Evolutionary conservation across 192 early-diverging fungal genomes (phyloP), one percentile per base, ranked within the genome.

Genomic region (Powellomyces hirtus): DNA sequence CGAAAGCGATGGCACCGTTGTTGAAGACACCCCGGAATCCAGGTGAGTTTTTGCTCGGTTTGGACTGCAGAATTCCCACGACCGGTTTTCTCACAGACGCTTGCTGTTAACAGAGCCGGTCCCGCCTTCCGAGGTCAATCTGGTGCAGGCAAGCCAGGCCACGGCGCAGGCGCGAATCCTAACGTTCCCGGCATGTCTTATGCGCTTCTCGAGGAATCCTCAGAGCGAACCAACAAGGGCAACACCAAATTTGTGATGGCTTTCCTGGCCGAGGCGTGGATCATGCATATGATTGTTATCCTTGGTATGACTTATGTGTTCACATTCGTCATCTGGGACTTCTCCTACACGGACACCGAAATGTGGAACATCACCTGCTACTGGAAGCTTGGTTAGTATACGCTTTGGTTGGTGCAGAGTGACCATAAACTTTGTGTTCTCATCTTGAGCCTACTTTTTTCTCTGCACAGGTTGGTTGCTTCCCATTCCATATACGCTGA

Each of bases 401-500:
- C n/a, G n/a, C n/a, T n/a, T n/a, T n/a, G n/a, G n/a, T n/a, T n/a
- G n/a, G n/a, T n/a, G n/a, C n/a, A n/a, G n/a, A n/a, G n/a, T n/a
- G n/a, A n/a, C n/a, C n/a, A n/a, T n/a, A n/a, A n/a, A n/a, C n/a
- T n/a, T n/a, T n/a, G n/a, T n/a, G n/a, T n/a, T 42, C 40, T 44
- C 7, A 35, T 38, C 10, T 64, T 74, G 66, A 20, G 27, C 58
- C 27, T 37, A 1, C 58, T 27, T 26, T 14, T 2, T 59, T 52
- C 45, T 31, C 35, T 20, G 38, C 14, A 13, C 55, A 84, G 82
- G 71, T 10, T 83, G 75, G 77, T 70, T 86, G 18, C 70, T 86
- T 2, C 84, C 84, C 5, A 56, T 86, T 16, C 84, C 84, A 20
- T 86, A 86, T 76, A 79, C 81, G 20, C 59, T 86, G 45, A 77